Conservation (phyloP, 176 grass and related monocot genomes). For the Rhynchospora tenuis region DNA sequence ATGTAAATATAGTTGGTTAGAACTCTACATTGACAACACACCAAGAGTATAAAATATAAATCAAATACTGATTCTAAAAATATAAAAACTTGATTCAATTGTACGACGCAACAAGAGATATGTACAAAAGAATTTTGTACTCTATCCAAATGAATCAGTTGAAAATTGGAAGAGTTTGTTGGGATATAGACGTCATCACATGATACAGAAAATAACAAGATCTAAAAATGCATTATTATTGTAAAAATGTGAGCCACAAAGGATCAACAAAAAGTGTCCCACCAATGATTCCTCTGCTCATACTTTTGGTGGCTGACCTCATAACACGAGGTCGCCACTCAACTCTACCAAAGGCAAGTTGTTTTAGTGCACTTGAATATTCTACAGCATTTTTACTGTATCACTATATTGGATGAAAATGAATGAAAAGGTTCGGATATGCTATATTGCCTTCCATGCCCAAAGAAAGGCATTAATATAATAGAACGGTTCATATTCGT, state of each 20-base stretch:
- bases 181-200: background rate
- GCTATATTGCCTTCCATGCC: too few relatives aligned
- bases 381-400: background rate
- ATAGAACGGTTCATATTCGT: too few relatives aligned
- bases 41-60: background rate
- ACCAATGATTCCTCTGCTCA: background rate
- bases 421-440: background rate
- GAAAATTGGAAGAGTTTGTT: background rate
- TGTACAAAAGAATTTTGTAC: background rate
- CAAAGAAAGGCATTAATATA: too few relatives aligned
- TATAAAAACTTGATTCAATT: background rate
- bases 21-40: background rate
- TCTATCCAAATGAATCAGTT: background rate
- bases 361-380: background rate
- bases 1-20: background rate
- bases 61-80: background rate
- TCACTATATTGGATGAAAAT: background rate
- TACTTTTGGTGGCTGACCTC: conserved; percentile 18
- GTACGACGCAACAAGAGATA: background rate
- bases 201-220: background rate
- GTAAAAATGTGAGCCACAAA: background rate
- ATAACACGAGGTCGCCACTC: conserved; percentile 26
- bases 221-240: background rate
- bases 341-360: background rate
- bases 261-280: background rate